These are phyloP conservation scores for Nitzschia sp. DNA, from an alignment of 108 stramenopile genomes.

Conservation along the genomic window DNA sequence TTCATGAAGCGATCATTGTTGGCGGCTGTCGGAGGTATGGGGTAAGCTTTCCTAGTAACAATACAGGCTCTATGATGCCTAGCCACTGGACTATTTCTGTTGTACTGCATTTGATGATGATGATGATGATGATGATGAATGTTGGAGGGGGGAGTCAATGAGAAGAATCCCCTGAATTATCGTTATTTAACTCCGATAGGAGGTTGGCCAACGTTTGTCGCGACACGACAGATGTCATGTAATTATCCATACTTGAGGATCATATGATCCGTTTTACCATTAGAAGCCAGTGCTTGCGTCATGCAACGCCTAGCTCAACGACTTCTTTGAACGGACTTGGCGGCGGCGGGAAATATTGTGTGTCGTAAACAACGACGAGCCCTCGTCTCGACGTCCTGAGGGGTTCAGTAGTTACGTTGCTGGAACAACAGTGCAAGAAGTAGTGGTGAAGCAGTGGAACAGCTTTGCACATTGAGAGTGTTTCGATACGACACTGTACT, in stretches of 20 bases:
- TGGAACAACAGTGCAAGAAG: no score
- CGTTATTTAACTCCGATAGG: no score
- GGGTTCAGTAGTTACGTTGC: no score
- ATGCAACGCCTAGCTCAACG: neutral
- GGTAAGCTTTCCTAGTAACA: neutral
- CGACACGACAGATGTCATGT: no score
- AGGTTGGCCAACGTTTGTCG: no score
- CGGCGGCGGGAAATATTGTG: neutral
- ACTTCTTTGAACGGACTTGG: constrained; percentile 1
- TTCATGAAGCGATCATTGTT: constrained; percentile 36
- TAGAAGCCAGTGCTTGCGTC: neutral
- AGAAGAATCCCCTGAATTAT: no score
- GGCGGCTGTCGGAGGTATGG: constrained; percentile 16
- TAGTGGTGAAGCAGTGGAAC: no score
- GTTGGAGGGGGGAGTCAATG: neutral
- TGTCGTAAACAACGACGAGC: no score
- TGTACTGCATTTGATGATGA: neutral
- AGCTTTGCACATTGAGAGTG: no score
- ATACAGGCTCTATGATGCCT: neutral
- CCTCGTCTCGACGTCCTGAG: no score
- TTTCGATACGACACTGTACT: no score
- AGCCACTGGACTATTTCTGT: neutral
- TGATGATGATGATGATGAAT: neutral
- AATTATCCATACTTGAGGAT: neutral
- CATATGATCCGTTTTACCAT: neutral